A percentile compares a stretch with the other conserved stretches of the same genome.
Conservation (phyloP, 2,329 filamentous ascomycete species). For the Xylariaceae sp. region DNA sequence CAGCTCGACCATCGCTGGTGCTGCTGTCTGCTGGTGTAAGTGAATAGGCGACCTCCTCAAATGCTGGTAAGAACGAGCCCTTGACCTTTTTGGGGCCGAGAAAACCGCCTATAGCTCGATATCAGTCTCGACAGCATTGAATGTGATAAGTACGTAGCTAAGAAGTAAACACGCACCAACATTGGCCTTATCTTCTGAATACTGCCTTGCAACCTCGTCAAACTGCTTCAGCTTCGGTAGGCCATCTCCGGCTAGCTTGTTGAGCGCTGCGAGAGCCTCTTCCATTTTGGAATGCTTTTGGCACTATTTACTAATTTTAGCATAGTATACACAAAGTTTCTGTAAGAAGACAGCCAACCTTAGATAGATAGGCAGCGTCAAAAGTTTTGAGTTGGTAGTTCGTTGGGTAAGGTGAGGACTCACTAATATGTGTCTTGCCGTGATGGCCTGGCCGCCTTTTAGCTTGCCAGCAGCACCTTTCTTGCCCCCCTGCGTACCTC, state of each 20-base stretch:
- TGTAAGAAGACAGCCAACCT: too few relatives aligned
- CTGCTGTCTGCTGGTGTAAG: conserved; percentile 46
- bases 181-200: conserved; percentile 71
- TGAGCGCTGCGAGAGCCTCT: conserved; percentile 64
- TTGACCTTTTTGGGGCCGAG: conserved; percentile 65
- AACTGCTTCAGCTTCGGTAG: conserved; percentile 46
- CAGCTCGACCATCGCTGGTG: conserved; percentile 34
- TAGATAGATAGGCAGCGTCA: too few relatives aligned
- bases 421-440: conserved; percentile 19
- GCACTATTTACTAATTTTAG: conserved; percentile 40
- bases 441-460: conserved; percentile 18
- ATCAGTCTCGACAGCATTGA: not conserved
- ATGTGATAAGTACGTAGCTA: not conserved
- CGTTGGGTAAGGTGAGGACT: conserved; percentile 2
- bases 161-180: conserved; percentile 39
- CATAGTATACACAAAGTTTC: too few relatives aligned
- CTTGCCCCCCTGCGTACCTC: conserved; percentile 7
- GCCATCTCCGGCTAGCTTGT: conserved; percentile 43
- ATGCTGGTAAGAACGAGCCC: conserved; percentile 60
- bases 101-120: conserved; percentile 50
- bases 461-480: conserved; percentile 17
- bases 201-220: conserved; percentile 66
- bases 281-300: conserved; percentile 75
- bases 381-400: too few relatives aligned
- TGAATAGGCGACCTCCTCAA: conserved; percentile 67